Evolutionary conservation across 305 asterid species (phyloP).

Genomic region (Lippia alba): DNA sequence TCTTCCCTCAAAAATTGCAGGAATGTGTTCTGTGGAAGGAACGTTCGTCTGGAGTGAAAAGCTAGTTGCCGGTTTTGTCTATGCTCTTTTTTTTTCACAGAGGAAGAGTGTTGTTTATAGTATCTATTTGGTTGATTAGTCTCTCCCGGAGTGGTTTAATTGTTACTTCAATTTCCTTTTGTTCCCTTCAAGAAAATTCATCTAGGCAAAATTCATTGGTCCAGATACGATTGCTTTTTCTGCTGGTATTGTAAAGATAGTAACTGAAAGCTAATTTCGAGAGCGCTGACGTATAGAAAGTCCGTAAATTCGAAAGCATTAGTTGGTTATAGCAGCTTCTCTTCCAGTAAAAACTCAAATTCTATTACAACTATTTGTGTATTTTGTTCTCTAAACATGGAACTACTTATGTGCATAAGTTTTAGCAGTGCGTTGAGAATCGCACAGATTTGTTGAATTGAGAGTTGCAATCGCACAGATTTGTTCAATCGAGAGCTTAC

Average conservation of each 20-base stretch:
- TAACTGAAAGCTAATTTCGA: conserved; percentile 21
- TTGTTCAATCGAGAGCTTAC: no score
- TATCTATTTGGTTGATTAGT: conserved; percentile 30
- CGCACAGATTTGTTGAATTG: no score
- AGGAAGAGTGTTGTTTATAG: conserved; percentile 23
- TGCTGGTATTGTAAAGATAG: conserved; percentile 26
- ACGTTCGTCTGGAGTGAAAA: conserved; percentile 48
- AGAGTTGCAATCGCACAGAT: no score
- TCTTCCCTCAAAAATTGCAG: conserved; percentile 42
- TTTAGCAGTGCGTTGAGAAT: not conserved
- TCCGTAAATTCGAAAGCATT: not conserved
- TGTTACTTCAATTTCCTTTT: not conserved
- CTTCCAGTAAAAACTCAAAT: not conserved
- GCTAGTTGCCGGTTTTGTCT: not conserved
- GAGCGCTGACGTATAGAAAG: conserved; percentile 19
- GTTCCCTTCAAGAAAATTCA: conserved; percentile 15
- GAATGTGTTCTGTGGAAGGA: conserved; percentile 65
- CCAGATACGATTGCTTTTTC: conserved; percentile 10
- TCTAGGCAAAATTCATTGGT: conserved; percentile 17
- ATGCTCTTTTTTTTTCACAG: no score
- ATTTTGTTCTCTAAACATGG: no score
- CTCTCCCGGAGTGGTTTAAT: conserved; percentile 25
- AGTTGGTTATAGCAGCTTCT: not conserved
- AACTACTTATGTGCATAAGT: not conserved
- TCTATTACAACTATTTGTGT: not conserved